Evolutionary conservation across 192 early-diverging fungal species (phyloP).

Genomic region (Globomyces pollinis-pini): DNA sequence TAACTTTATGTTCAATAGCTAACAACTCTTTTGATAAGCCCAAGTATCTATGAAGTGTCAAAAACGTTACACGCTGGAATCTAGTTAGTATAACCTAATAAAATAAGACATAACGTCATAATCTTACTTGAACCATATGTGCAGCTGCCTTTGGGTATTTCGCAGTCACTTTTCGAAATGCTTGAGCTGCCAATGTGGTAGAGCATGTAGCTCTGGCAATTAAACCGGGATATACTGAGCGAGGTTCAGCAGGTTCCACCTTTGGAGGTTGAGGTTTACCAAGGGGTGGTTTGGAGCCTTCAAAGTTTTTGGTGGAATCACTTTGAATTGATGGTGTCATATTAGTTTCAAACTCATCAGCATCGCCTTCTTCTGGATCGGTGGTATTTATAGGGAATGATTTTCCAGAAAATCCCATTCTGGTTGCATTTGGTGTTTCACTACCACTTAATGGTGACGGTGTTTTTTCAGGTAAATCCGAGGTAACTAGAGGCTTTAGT

Average conservation of each 20-base stretch:
- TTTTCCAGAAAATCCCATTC: too few relatives aligned
- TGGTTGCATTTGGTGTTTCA: neutral
- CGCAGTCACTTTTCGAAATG: constrained; percentile 79
- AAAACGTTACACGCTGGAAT: constrained; percentile 89
- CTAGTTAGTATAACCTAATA: constrained; percentile 93
- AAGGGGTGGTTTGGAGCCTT: too few relatives aligned
- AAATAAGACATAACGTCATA: neutral
- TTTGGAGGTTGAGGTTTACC: too few relatives aligned
- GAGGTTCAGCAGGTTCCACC: neutral
- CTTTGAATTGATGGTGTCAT: neutral
- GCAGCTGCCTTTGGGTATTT: constrained; percentile 90
- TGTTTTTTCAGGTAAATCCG: too few relatives aligned
- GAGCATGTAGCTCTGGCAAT: constrained; percentile 76
- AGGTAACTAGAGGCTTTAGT: too few relatives aligned
- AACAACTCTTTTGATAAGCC: constrained; percentile 81
- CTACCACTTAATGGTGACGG: too few relatives aligned
- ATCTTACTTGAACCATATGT: constrained; percentile 76
- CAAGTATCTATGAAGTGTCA: constrained; percentile 83
- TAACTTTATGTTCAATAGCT: constrained; percentile 74
- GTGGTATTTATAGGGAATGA: too few relatives aligned
- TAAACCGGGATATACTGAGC: constrained; percentile 59
- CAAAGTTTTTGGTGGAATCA: too few relatives aligned
- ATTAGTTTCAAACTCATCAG: neutral
- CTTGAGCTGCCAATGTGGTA: constrained; percentile 84
- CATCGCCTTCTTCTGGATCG: neutral